These are phyloP conservation scores for Betula pendula DNA, from an alignment of 306 rosid species.

Conservation along the genomic window DNA sequence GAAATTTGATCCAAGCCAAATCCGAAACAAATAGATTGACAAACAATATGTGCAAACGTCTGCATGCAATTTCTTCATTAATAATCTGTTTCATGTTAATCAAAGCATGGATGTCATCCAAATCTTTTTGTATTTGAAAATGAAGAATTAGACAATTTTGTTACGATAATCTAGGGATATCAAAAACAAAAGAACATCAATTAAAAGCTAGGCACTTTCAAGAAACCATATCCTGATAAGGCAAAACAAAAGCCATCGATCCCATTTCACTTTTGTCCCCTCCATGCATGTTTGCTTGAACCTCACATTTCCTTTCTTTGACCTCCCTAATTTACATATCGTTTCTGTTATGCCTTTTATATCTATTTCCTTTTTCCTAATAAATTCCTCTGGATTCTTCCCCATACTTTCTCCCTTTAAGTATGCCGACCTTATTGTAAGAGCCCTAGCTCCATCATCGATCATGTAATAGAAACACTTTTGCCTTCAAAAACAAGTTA, in stretches of 20 bases:
- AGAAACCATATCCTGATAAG: constrained; percentile 33
- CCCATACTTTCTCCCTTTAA: background rate
- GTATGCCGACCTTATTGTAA: constrained; percentile 18
- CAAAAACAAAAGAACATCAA: background rate
- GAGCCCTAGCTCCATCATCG: constrained; percentile 14
- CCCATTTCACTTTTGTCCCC: constrained; percentile 30
- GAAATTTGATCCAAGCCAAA: too few relatives aligned
- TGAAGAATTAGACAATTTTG: background rate
- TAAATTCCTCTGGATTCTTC: constrained; percentile 16
- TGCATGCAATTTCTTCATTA: background rate
- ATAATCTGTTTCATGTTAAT: background rate
- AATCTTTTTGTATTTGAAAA: background rate
- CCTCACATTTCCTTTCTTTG: constrained; percentile 37
- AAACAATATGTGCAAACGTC: background rate
- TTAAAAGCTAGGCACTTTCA: constrained; percentile 39
- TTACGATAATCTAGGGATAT: background rate
- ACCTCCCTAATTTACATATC: constrained; percentile 27
- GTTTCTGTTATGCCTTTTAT: background rate
- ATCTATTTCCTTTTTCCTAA: background rate
- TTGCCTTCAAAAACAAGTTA: background rate
- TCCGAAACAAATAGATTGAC: background rate
- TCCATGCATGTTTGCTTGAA: constrained; percentile 34
- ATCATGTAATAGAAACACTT: constrained; percentile 1
- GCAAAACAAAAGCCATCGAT: constrained; percentile 17
- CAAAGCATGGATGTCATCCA: background rate